phyloP scores from a whole-genome alignment of 225 moss, liverwort and hornwort species.

The Lunularia cruciata region DNA sequence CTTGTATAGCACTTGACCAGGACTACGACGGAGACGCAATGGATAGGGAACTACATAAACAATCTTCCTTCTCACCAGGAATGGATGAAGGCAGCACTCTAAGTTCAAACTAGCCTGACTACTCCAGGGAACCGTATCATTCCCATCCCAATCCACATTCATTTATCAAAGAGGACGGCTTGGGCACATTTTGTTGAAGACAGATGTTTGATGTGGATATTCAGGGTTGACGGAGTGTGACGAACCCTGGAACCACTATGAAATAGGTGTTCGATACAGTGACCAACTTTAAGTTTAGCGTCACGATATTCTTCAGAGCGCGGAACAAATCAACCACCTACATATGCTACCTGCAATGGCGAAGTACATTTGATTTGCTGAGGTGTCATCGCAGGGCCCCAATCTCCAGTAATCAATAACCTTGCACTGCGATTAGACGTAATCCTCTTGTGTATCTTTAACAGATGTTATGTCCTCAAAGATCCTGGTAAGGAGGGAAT shows the following conservation, averaged over 20 bases:
- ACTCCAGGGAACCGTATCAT: not conserved
- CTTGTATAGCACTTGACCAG: not conserved
- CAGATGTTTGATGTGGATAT: conserved; percentile 6
- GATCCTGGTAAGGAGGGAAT: conserved; percentile 25
- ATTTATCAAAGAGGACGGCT: conserved; percentile 3
- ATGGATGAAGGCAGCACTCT: not conserved
- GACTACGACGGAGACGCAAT: conserved; percentile 4
- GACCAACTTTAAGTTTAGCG: not conserved
- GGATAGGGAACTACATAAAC: not conserved
- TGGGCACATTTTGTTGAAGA: not conserved
- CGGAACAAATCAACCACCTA: not conserved
- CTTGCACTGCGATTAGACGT: conserved; percentile 5
- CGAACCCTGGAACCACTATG: not conserved
- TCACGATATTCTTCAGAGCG: not conserved
- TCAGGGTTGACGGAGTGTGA: not conserved
- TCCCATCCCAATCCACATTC: conserved; percentile 5
- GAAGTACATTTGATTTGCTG: not conserved
- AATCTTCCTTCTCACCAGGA: not conserved
- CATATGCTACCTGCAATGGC: not conserved
- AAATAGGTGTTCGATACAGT: not conserved
- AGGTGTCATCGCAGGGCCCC: conserved; percentile 1
- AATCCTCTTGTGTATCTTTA: not conserved
- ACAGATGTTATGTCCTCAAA: conserved; percentile 16
- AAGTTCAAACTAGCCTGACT: not conserved
- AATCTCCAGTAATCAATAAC: not conserved